Percentiles rank a stretch among this genome's conserved stretches.
Evolutionary conservation across 2,329 filamentous ascomycete species (phyloP).

Genomic region (Colletotrichum falcatum): DNA sequence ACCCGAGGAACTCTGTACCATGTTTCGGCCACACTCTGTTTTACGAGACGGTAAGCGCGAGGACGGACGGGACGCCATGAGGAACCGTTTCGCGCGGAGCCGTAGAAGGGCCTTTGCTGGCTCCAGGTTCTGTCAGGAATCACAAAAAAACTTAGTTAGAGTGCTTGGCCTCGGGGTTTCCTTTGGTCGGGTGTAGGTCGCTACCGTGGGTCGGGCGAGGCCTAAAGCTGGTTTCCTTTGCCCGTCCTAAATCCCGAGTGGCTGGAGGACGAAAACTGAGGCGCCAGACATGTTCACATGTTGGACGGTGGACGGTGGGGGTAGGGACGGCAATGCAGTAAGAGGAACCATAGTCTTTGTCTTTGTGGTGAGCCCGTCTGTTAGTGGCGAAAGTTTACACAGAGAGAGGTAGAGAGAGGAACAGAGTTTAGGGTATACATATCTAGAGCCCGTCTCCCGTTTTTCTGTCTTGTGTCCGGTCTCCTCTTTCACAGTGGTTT

Average conservation of each 20-base stretch:
- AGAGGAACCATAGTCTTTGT: not conserved
- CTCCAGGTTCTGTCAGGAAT: constrained; percentile 4
- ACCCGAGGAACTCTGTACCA: no score
- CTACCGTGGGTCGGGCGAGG: constrained; percentile 5
- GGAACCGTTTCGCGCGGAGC: not conserved
- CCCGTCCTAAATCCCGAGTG: not conserved
- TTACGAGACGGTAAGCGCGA: not conserved
- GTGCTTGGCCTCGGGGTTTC: not conserved
- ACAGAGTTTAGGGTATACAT: not conserved
- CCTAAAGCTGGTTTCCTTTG: not conserved
- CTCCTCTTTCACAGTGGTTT: not conserved
- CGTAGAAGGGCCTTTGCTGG: not conserved
- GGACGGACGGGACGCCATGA: not conserved
- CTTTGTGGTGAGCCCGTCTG: not conserved
- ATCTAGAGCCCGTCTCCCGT: not conserved
- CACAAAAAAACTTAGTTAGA: not conserved
- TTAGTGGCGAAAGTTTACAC: not conserved
- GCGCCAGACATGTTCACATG: not conserved
- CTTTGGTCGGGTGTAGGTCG: not conserved
- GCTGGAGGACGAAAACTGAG: no score
- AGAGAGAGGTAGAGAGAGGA: no score
- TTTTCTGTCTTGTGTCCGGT: not conserved
- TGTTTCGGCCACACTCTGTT: not conserved
- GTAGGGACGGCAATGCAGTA: not conserved
- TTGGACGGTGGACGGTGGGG: not conserved